These are phyloP conservation scores for Thielaviopsis musarum DNA, from an alignment of 2,329 filamentous ascomycete genomes.

Conservation along the genomic window DNA sequence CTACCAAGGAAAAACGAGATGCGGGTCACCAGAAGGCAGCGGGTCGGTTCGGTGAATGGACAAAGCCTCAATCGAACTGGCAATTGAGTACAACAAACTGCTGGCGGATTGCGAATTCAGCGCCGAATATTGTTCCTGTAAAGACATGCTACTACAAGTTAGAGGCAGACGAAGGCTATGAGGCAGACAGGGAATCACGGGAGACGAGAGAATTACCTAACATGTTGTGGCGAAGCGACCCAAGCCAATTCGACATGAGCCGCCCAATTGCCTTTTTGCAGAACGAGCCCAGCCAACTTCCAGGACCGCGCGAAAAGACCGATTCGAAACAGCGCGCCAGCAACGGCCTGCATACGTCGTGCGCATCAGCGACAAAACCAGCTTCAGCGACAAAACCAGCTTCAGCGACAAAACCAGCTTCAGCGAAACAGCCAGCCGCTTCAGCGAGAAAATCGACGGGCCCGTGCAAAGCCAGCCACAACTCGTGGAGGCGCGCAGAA, in stretches of 20 bases:
- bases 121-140: background rate
- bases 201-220: background rate
- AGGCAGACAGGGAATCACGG: too few species aligned
- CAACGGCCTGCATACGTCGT: too few species aligned
- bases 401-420: background rate
- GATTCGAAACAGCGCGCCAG: too few species aligned
- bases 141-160: background rate
- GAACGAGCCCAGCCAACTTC: background rate
- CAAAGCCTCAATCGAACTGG: background rate
- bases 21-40: background rate
- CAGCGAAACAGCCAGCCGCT: background rate
- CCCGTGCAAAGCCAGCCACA: background rate
- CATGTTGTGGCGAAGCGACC: too few species aligned
- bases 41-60: background rate
- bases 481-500: background rate
- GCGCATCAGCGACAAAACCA: too few species aligned
- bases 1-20: background rate
- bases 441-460: too few species aligned
- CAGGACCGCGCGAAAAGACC: too few species aligned
- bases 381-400: background rate
- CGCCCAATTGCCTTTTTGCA: background rate
- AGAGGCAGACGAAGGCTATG: too few species aligned
- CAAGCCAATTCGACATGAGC: background rate
- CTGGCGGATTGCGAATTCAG: background rate
- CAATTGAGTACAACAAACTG: background rate